A percentile compares a stretch with the other conserved stretches of the same genome.
phyloP scores from a whole-genome alignment of 345 rosid species.

The Pistacia integerrima region DNA sequence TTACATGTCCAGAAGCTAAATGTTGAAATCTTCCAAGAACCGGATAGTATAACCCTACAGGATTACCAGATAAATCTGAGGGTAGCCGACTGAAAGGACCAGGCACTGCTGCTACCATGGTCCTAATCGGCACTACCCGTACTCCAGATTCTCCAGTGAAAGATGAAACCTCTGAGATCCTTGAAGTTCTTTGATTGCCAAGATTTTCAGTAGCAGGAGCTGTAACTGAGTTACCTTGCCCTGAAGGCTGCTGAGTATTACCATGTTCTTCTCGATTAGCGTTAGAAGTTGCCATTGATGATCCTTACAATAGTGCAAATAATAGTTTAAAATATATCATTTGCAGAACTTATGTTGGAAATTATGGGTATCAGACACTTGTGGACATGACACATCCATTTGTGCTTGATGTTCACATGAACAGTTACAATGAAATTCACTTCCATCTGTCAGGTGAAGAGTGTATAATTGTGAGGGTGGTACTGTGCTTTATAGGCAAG shows the following conservation, averaged over 20 bases:
- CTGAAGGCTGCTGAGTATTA: constrained; percentile 42
- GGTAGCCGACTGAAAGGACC: constrained; percentile 49
- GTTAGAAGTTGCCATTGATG: constrained; percentile 41
- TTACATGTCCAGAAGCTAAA: constrained; percentile 41
- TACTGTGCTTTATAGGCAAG: background rate
- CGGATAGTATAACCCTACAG: constrained; percentile 51
- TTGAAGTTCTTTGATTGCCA: constrained; percentile 36
- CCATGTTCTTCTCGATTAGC: constrained; percentile 40
- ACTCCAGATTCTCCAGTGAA: constrained; percentile 58
- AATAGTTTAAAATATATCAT: background rate
- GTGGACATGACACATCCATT: background rate
- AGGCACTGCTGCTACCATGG: constrained; percentile 66
- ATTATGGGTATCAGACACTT: background rate
- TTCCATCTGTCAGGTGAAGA: background rate
- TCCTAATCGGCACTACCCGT: constrained; percentile 64
- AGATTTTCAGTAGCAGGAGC: constrained; percentile 40
- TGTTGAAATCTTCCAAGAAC: constrained; percentile 55
- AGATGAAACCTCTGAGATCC: constrained; percentile 45
- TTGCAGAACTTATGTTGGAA: background rate
- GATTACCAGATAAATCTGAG: constrained; percentile 53
- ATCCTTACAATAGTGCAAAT: constrained; percentile 31
- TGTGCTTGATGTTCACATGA: background rate
- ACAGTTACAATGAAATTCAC: background rate
- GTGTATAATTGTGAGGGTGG: background rate
- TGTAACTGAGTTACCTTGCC: constrained; percentile 33